Percentiles rank a stretch among this genome's conserved stretches.
These are phyloP conservation scores for Boletus rubescentipes DNA, from an alignment of 768 basidiomycete species.

Conservation along the genomic window DNA sequence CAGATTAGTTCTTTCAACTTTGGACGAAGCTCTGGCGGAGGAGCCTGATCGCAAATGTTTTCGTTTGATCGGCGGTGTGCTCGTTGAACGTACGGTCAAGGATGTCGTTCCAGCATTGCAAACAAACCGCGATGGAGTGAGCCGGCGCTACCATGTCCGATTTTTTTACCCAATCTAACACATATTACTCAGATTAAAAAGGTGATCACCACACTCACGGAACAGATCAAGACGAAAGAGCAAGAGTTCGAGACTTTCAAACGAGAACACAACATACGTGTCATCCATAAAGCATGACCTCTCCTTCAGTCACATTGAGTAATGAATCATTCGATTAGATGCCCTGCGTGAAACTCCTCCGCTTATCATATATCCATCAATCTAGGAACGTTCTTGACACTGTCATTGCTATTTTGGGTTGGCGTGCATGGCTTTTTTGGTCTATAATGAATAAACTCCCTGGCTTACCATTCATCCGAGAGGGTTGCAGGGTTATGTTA, in stretches of 20 bases:
- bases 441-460: background rate
- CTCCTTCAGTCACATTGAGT: constrained; percentile 4
- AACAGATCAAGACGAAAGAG: constrained; percentile 89
- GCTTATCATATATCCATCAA: background rate
- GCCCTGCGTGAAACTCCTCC: background rate
- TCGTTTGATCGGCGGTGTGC: constrained; percentile 90
- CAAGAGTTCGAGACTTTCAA: constrained; percentile 80
- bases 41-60: constrained; percentile 95
- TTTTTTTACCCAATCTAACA: constrained; percentile 3
- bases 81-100: constrained; percentile 94
- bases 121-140: constrained; percentile 85
- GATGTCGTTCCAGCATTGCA: constrained; percentile 90
- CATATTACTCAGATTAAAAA: constrained; percentile 65
- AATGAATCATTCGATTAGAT: background rate
- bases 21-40: constrained; percentile 76
- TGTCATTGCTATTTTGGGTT: background rate
- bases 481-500: background rate
- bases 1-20: constrained; percentile 85
- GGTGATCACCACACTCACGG: constrained; percentile 72
- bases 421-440: background rate
- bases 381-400: background rate
- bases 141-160: constrained; percentile 25
- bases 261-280: constrained; percentile 71
- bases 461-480: background rate
- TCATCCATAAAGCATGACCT: constrained; percentile 39